Base-by-base conservation (phyloP, 169 alveolate genomes). In the Eimeria necatrix region DNA sequence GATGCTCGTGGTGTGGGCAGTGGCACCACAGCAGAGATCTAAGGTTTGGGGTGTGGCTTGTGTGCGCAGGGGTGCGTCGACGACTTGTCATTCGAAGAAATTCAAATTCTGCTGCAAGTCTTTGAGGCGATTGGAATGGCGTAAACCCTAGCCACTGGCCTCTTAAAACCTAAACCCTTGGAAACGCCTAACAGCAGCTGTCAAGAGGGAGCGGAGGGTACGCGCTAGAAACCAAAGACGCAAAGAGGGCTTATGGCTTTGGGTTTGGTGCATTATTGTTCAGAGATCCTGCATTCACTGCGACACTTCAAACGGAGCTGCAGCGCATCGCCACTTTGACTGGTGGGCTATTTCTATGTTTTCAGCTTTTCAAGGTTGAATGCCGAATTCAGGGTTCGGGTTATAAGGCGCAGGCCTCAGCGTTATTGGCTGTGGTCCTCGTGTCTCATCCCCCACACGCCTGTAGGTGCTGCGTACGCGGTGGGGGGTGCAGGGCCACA, bases 121-220 rank as follows among this genome's bases (percentile, higher is more conserved):
- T 73, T 22, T 7, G 24, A 26, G 24, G 83, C 83, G 22, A 41
- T 26, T 48, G 83, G 83, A 20, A 22, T 73, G 56, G 52, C 51
- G 52, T 26, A 20, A 73, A 20, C 10, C 83, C 52, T 41, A 73
- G 3, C 24, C 83, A 32, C 83, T 73, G 14, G 14, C 48, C 83
- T 48, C 56, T 73, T 64, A 64, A 64, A 64, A n/a, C 74, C 74
- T 64, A 64, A 18, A 64, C 74, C 74, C 74, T 64, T 32, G 41
- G 41, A 32, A 32, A 32, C 41, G 41, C 41, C 41, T 32, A 0
- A 32, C 41, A 32, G 41, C 41, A 32, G 41, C 68, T 56, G 22
- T 56, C 20, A 1, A 56, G 20, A 18, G 2, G 68, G 0, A 18
- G 20, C 12, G 68, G 22, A 56, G 68, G 22, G 68, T 18, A 56